Conservation (phyloP, 441 rosid genomes). For the Pelargonium hybrid region DNA sequence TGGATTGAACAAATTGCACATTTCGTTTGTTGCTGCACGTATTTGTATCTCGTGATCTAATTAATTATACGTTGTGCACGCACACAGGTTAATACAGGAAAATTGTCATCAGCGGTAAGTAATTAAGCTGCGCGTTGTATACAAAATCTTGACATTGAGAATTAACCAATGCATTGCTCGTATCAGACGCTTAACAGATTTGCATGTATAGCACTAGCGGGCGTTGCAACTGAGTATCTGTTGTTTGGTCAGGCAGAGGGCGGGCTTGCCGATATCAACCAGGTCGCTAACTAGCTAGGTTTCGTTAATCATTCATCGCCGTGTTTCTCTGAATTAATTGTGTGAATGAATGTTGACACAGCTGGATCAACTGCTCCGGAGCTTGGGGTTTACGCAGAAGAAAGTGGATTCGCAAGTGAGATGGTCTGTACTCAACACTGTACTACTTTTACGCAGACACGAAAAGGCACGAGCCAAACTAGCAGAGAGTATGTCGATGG, state of each 20-base stretch:
- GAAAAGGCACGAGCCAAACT: conserved; percentile 53
- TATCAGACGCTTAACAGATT: conserved; percentile 71
- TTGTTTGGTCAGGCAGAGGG: conserved; percentile 75
- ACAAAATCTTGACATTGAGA: background rate
- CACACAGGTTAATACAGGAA: conserved; percentile 60
- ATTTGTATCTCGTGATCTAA: too few relatives aligned
- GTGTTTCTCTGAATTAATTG: too few relatives aligned
- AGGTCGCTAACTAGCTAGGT: conserved; percentile 30
- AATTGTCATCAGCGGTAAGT: conserved; percentile 54
- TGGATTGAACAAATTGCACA: too few relatives aligned
- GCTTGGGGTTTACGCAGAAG: conserved; percentile 86
- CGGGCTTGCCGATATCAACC: conserved; percentile 70
- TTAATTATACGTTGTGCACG: conserved; percentile 11
- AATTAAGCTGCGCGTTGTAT: conserved; percentile 14
- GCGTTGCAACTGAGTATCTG: conserved; percentile 70
- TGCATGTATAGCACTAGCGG: conserved; percentile 82
- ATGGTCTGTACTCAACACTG: conserved; percentile 73
- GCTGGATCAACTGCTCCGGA: conserved; percentile 59
- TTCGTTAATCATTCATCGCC: too few relatives aligned
- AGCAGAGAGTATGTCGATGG: conserved; percentile 58
- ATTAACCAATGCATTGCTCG: background rate
- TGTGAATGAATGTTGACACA: conserved; percentile 15
- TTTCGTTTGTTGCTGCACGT: too few relatives aligned
- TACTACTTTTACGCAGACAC: conserved; percentile 63
- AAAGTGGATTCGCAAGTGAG: conserved; percentile 81